Base-by-base conservation (phyloP, 441 rosid genomes). In the Arabidopsis hybrid region DNA sequence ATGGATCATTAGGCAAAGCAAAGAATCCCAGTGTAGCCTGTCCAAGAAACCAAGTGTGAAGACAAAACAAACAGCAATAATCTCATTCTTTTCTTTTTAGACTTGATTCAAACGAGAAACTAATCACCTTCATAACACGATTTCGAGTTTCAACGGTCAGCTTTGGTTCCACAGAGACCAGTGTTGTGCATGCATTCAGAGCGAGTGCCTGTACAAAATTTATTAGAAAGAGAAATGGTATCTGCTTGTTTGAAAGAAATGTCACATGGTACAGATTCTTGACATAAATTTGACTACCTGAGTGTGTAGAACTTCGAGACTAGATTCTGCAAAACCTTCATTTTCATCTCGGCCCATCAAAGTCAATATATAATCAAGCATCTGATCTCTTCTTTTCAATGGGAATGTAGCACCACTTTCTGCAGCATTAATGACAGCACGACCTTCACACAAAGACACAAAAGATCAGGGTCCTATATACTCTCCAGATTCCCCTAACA, bases 1-100 rank as follows among this genome's bases (percentile, higher is more conserved):
- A 63, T 40, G 98, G 99, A 74, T 96, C 98, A 85, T 86, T 88
- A 58, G 98, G 97, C 82, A 96, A 76, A 60, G 98, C 92, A 81
- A 93, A 96, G 87, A 96, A 93, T 57, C 99, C 97, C 77, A 96
- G 83, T 58, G 98, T 96, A 81, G 98, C 99, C 99, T 96, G 92
- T 56, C 79, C 73, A 63, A 77, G 65, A 55, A 73, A 61, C 34
- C n/a, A 42, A 62, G 61, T 61, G 34, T 64, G 40, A 51, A 56
- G 18, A 56, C 14, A 60, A 26, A 31, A 17, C 7, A 43, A 34
- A 60, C 7, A 64, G 13, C 69, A 69, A 8, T 12, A 21, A 40
- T 32, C 14, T 53, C n/a, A 4, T 51, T 58, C 17, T 51, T 66
- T 60, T 38, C 21, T 32, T 55, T 55, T 46, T n/a, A 18, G 11